Evolutionary conservation across 73 alveolate genomes (phyloP).

Genomic region (Paramecium biaurelia): DNA sequence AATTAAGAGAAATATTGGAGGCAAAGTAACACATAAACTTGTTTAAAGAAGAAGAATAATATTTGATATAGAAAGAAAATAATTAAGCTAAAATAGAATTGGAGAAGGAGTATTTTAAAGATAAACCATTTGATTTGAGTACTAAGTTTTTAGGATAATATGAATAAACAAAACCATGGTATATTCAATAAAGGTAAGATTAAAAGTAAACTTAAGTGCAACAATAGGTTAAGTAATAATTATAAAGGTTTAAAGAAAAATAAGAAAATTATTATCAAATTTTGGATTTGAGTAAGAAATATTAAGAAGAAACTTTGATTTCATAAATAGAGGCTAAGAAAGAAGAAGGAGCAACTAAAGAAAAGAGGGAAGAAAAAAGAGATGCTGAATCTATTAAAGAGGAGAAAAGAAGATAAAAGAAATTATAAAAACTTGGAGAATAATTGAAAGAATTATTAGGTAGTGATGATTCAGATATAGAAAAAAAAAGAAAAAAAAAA

Average conservation of each 20-base stretch:
- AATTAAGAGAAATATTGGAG: not conserved
- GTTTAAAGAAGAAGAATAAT: conserved; percentile 10
- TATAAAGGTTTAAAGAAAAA: not conserved
- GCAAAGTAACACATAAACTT: not conserved
- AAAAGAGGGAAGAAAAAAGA: not conserved
- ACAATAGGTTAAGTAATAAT: not conserved
- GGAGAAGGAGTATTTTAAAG: conserved; percentile 33
- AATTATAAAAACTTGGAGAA: not conserved
- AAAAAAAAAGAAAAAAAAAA: not conserved
- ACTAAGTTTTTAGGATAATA: conserved; percentile 21
- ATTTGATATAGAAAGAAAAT: not conserved
- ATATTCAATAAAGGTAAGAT: not conserved
- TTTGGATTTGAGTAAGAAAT: not conserved
- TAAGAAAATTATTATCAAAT: not conserved
- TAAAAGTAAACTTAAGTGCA: not conserved
- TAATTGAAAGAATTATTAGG: not conserved
- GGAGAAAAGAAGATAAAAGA: not conserved
- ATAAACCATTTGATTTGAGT: conserved; percentile 45
- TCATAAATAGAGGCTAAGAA: not conserved
- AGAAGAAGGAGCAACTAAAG: not conserved
- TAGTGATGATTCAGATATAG: not conserved
- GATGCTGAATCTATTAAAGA: not conserved
- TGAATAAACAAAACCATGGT: conserved; percentile 43
- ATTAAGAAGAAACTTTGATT: not conserved
- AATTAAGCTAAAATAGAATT: not conserved